A percentile compares a stretch with the other conserved stretches of the same genome.
These are phyloP conservation scores for Phyllostachys edulis DNA, from an alignment of 176 grass and related monocot species.

Conservation along the genomic window DNA sequence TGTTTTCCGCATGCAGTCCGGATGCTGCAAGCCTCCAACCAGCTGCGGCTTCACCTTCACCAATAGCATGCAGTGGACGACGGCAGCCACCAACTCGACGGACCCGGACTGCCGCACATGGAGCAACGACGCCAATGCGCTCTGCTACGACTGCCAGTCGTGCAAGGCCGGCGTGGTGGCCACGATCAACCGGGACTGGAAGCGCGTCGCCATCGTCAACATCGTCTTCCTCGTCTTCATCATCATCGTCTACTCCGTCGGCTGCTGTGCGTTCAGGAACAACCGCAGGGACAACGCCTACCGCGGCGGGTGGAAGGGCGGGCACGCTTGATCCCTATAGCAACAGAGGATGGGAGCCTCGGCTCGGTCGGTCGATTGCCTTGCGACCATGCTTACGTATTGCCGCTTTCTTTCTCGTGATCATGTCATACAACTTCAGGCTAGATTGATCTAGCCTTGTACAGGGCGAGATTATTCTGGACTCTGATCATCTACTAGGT, in stretches of 20 bases:
- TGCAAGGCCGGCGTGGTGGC: slow-evolving; percentile 82
- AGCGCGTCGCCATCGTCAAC: slow-evolving; percentile 54
- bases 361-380: not conserved
- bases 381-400: not conserved
- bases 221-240: slow-evolving; percentile 76
- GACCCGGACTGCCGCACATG: slow-evolving; percentile 58
- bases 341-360: not conserved
- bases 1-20: slow-evolving; percentile 42
- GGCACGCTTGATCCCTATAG: slow-evolving; percentile 37
- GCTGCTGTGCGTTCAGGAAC: slow-evolving; percentile 86
- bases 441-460: slow-evolving; percentile 35
- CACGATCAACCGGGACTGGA: slow-evolving; percentile 63
- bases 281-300: slow-evolving; percentile 59
- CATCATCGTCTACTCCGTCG: slow-evolving; percentile 81
- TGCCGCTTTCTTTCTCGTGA: not conserved
- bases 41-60: slow-evolving; percentile 46
- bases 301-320: slow-evolving; percentile 44
- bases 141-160: slow-evolving; percentile 74
- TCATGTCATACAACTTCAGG: not conserved
- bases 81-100: not conserved
- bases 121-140: slow-evolving; percentile 28
- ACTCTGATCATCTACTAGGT: not conserved
- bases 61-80: slow-evolving; percentile 39
- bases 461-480: slow-evolving; percentile 25
- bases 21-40: slow-evolving; percentile 75